Conservation (phyloP, 805 yeast species). For the Candida ulmi region DNA sequence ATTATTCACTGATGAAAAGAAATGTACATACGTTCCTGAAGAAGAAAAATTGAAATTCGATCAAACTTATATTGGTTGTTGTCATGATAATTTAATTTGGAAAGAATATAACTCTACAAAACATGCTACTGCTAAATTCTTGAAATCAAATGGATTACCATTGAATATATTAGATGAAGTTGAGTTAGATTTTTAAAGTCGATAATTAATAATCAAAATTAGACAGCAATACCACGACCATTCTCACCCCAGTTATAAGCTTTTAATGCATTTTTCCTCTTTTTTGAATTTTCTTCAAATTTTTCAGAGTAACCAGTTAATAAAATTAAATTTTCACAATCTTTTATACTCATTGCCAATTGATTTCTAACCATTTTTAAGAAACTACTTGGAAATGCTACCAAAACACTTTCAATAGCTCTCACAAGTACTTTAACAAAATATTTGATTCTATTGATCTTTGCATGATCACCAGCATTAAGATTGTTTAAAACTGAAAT, state of each 20-base stretch:
- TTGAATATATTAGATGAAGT: conserved; percentile 21
- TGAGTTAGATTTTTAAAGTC: conserved; percentile 7
- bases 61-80: conserved; percentile 33
- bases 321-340: conserved; percentile 19
- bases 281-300: conserved; percentile 16
- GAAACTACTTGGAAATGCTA: conserved; percentile 23
- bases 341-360: conserved; percentile 17
- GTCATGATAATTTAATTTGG: conserved; percentile 35
- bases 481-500: conserved; percentile 17
- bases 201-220: background rate
- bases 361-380: conserved; percentile 20
- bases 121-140: conserved; percentile 17
- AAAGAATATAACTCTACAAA: conserved; percentile 31
- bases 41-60: conserved; percentile 32
- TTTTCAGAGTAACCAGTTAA: conserved; percentile 14
- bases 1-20: conserved; percentile 30
- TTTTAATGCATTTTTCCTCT: conserved; percentile 25
- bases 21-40: conserved; percentile 35
- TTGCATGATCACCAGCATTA: conserved; percentile 10
- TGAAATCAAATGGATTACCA: conserved; percentile 10
- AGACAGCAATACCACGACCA: conserved; percentile 33
- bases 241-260: conserved; percentile 31
- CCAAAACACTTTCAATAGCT: conserved; percentile 22
- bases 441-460: conserved; percentile 20
- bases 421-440: conserved; percentile 18